Base-by-base conservation (phyloP, 1,284 basidiomycete species). In the Melampsora americana region DNA sequence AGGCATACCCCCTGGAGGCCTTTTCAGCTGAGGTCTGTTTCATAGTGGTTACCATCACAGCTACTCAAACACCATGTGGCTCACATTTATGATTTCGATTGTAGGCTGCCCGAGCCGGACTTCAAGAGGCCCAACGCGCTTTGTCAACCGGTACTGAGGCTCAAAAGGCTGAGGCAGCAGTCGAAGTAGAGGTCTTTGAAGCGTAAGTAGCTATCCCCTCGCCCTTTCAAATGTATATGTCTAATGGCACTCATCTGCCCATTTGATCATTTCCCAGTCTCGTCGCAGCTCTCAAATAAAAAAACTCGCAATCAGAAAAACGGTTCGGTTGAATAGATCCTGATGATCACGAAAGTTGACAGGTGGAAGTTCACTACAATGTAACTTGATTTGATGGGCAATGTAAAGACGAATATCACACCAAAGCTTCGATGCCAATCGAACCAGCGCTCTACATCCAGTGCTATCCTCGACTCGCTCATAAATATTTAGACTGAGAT, bases 1-100 rank as follows among this genome's bases (percentile, higher is more conserved):
- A 99, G 87, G 96, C 92, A 78, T 95, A 94, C 81, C 90, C 92
- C 62, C 86, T 99, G 46, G 94, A 96, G 78, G 86, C 90, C 73
- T 98, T 96, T 85, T 95, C 93, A 2, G 80, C 87, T 26, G 93
- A 95, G 87, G 92, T 92, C 79, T 50, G 86, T 81, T 23, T 66
- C 77, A 28, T 80, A 56, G 32, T 60, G 66, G 48, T 64, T 77
- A 18, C 69, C 39, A 32, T 26, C 69, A 35, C 16, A 30, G 39
- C n/a, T 12, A 18, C 23, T 12, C 46, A 12, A 28, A 32, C 26
- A 26, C 32, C 42, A 18, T 20, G 16, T 39, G 18, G 44, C 32
- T 32, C 28, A 23, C 4, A 14, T 42, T 35, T 44, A 16, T 14
- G 1, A 39, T 30, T 28, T 69, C 1, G 35, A 35, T n/a, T 79